Evolutionary conservation across 139 green algal genomes (phyloP).

Genomic region (Closterium sp.): DNA sequence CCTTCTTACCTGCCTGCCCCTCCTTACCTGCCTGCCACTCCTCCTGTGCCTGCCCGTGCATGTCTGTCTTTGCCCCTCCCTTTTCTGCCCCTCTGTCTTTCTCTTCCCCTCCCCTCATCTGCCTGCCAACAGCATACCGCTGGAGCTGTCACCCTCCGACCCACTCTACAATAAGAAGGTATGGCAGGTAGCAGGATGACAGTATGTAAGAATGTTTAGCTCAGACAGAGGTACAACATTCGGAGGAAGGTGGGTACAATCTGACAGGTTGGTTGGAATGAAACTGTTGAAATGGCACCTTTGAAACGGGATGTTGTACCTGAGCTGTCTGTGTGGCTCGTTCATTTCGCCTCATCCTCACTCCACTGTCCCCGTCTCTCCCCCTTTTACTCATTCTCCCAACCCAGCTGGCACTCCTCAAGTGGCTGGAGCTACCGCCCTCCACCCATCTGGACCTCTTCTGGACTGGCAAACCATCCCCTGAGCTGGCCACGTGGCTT

Average conservation of each 20-base stretch:
- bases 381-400: not conserved
- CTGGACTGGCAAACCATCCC: constrained; percentile 19
- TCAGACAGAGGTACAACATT: not conserved
- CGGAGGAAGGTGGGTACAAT: too few relatives aligned
- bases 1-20: not conserved
- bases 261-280: not conserved
- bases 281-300: too few relatives aligned
- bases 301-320: too few relatives aligned
- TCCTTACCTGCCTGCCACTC: too few relatives aligned
- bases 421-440: constrained; percentile 36
- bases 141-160: constrained; percentile 17
- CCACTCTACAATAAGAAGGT: constrained; percentile 31
- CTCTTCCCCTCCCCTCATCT: not conserved
- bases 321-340: too few relatives aligned
- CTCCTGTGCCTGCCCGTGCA: too few relatives aligned
- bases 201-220: not conserved
- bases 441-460: constrained; percentile 19
- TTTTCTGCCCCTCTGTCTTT: not conserved
- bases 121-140: not conserved
- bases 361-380: not conserved
- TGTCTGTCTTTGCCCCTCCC: not conserved
- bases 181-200: not conserved
- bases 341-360: not conserved
- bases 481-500: constrained; percentile 35
- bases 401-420: constrained; percentile 35